Conservation (phyloP, 1,139 yeast genomes). For the Hyphopichia wangnamkhiaoensis region DNA sequence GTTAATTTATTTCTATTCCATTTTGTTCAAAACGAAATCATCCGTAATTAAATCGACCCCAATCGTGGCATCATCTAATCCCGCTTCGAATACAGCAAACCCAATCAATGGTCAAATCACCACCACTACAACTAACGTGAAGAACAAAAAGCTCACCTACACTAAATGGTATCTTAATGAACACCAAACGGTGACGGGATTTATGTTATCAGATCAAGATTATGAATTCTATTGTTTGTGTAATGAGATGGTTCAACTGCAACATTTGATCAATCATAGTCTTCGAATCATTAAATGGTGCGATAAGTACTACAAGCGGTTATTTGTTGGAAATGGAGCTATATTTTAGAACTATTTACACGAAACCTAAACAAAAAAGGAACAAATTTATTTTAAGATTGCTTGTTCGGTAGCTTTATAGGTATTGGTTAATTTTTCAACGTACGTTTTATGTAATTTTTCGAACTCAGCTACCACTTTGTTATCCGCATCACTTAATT, state of each 20-base stretch:
- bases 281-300: constrained; percentile 43
- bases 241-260: constrained; percentile 27
- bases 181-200: constrained; percentile 29
- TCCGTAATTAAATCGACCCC: constrained; percentile 17
- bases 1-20: constrained; percentile 33
- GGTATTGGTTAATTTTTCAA: constrained; percentile 56
- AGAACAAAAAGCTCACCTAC: constrained; percentile 38
- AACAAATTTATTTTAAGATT: constrained; percentile 35
- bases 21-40: constrained; percentile 29
- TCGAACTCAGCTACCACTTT: constrained; percentile 63
- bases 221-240: constrained; percentile 45
- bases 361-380: background rate
- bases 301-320: constrained; percentile 33
- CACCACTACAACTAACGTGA: constrained; percentile 1
- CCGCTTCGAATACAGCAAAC: constrained; percentile 10
- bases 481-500: constrained; percentile 56
- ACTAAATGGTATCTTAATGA: constrained; percentile 24
- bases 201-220: constrained; percentile 36
- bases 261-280: constrained; percentile 33
- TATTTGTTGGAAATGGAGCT: constrained; percentile 32
- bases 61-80: background rate
- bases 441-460: constrained; percentile 62
- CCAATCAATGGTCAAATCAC: constrained; percentile 9
- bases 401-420: constrained; percentile 63
- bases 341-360: constrained; percentile 15